Percentiles rank a stretch among this genome's conserved stretches.
Evolutionary conservation across 2,329 filamentous ascomycete genomes (phyloP).

Genomic region (Pseudomassariella vexata): DNA sequence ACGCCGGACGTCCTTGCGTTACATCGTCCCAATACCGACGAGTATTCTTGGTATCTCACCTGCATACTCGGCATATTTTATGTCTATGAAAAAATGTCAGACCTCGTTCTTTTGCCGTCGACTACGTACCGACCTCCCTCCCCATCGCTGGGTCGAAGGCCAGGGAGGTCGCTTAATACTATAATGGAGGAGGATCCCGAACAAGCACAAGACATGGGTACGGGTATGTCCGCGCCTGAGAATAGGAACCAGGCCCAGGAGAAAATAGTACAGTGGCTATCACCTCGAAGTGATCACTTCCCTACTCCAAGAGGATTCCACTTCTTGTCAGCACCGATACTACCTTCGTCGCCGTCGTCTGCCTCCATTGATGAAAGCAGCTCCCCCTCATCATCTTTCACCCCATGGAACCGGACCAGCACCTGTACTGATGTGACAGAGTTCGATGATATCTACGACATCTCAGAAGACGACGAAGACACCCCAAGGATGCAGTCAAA

Average conservation of each 20-base stretch:
- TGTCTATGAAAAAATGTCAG: slow-evolving; percentile 38
- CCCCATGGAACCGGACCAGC: slow-evolving; percentile 59
- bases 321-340: slow-evolving; percentile 57
- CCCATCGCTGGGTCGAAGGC: slow-evolving; percentile 52
- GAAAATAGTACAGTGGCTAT: slow-evolving; percentile 53
- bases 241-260: slow-evolving; percentile 27
- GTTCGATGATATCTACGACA: slow-evolving; percentile 84
- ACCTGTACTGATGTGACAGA: slow-evolving; percentile 61
- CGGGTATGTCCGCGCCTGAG: slow-evolving; percentile 15
- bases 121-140: slow-evolving; percentile 40
- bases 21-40: slow-evolving; percentile 11
- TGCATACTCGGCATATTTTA: slow-evolving; percentile 17
- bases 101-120: slow-evolving; percentile 32
- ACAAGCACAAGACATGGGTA: slow-evolving; percentile 24
- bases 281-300: slow-evolving; percentile 59
- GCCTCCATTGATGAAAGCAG: slow-evolving; percentile 42
- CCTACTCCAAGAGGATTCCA: slow-evolving; percentile 65
- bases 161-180: slow-evolving; percentile 52
- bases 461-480: slow-evolving; percentile 75
- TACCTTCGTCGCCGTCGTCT: slow-evolving; percentile 56
- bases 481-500: slow-evolving; percentile 36
- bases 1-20: slow-evolving; percentile 25
- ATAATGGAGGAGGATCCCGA: slow-evolving; percentile 56
- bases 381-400: slow-evolving; percentile 47
- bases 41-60: slow-evolving; percentile 16